A percentile compares a stretch with the other conserved stretches of the same genome.
phyloP scores from a whole-genome alignment of 129 eudicot genomes.

The Lonicera japonica region DNA sequence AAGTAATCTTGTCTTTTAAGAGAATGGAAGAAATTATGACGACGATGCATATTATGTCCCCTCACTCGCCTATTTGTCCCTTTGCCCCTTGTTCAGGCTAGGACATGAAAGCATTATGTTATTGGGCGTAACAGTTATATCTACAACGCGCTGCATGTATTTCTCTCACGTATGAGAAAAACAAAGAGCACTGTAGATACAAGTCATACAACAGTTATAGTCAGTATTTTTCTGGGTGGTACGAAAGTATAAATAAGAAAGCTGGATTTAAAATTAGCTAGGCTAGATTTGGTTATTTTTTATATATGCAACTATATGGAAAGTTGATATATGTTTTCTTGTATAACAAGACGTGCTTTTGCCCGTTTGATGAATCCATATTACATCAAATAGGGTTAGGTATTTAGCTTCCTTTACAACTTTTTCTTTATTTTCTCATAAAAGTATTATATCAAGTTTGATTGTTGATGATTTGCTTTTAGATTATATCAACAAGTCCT shows the following conservation, averaged over 20 bases:
- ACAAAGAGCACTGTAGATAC: not conserved
- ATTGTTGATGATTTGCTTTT: too few relatives aligned
- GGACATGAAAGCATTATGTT: slow-evolving; percentile 18
- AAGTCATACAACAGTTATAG: not conserved
- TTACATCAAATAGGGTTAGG: slow-evolving; percentile 9
- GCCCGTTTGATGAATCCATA: not conserved
- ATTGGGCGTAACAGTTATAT: not conserved
- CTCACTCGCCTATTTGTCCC: slow-evolving; percentile 43
- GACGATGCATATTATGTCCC: slow-evolving; percentile 30
- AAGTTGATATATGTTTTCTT: not conserved
- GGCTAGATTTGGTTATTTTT: too few relatives aligned
- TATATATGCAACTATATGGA: not conserved
- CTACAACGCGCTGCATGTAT: too few relatives aligned
- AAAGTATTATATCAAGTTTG: too few relatives aligned
- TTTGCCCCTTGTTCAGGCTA: slow-evolving; percentile 58
- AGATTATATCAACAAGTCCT: too few relatives aligned
- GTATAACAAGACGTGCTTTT: not conserved
- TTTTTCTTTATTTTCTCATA: too few relatives aligned
- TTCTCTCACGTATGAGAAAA: too few relatives aligned
- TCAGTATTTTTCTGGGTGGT: not conserved
- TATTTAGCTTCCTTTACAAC: not conserved
- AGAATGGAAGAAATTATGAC: slow-evolving; percentile 44
- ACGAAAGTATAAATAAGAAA: not conserved
- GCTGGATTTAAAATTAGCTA: not conserved
- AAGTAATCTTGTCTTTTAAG: slow-evolving; percentile 48